Evolutionary conservation across 129 eudicot species (phyloP).

Genomic region (Pittosporum tobira): DNA sequence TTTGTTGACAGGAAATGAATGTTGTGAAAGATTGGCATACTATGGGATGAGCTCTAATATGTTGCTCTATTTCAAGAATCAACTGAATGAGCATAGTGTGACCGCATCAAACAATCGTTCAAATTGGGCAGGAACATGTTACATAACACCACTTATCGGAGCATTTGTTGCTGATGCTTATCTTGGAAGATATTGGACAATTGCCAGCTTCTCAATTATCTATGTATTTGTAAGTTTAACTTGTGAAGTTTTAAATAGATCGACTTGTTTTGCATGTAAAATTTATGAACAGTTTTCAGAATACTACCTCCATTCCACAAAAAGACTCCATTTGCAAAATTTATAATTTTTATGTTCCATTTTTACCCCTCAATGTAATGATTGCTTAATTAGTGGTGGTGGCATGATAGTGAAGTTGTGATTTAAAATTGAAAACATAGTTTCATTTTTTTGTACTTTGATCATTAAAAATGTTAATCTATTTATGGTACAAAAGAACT

Average conservation of each 20-base stretch:
- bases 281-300: neutral
- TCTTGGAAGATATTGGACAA: slow-evolving; percentile 12
- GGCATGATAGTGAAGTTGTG: no score
- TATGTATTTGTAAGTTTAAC: slow-evolving; percentile 1
- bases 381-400: no score
- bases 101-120: slow-evolving; percentile 9
- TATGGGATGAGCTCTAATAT: slow-evolving; percentile 9
- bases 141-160: neutral
- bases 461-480: no score
- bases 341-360: no score
- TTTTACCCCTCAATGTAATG: no score
- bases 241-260: neutral
- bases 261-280: neutral
- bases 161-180: slow-evolving; percentile 11
- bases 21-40: slow-evolving; percentile 7
- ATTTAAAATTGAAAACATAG: no score
- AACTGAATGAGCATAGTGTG: slow-evolving; percentile 4
- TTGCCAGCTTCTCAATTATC: slow-evolving; percentile 9
- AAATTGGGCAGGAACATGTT: slow-evolving; percentile 7
- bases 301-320: no score
- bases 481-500: no score
- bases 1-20: slow-evolving; percentile 7
- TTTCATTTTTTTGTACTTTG: no score
- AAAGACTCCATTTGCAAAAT: no score
- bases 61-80: slow-evolving; percentile 7